phyloP scores from a whole-genome alignment of 495 filamentous ascomycete genomes.

The Aspergillus cristatus region DNA sequence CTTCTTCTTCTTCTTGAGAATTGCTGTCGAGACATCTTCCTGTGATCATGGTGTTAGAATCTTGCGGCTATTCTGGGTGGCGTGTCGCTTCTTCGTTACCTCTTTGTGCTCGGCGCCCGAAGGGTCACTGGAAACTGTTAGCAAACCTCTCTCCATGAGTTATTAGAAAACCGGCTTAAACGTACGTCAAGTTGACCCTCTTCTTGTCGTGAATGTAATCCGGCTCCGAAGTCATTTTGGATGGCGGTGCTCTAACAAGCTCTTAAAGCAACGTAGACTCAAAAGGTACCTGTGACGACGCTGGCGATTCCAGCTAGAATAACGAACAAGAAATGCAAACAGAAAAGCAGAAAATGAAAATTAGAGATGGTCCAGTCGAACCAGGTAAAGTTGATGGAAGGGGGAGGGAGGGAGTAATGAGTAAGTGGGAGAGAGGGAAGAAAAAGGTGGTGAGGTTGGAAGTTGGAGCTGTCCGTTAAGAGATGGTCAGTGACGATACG shows the following conservation, averaged over 20 bases:
- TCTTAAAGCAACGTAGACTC: slow-evolving; percentile 14
- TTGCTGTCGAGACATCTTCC: slow-evolving; percentile 92
- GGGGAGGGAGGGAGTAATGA: slow-evolving; percentile 13
- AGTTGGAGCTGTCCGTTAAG: slow-evolving; percentile 25
- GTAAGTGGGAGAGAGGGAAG: slow-evolving; percentile 8
- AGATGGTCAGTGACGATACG: slow-evolving; percentile 36
- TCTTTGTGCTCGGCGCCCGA: slow-evolving; percentile 84
- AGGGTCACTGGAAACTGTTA: slow-evolving; percentile 58
- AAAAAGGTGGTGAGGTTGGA: slow-evolving; percentile 12
- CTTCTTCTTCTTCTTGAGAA: slow-evolving; percentile 99
- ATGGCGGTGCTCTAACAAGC: slow-evolving; percentile 4
- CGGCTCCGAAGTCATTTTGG: slow-evolving; percentile 59
- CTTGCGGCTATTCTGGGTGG: background rate
- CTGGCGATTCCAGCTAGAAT: slow-evolving; percentile 8
- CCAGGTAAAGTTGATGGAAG: slow-evolving; percentile 18
- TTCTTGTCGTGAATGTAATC: slow-evolving; percentile 68
- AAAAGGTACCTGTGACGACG: slow-evolving; percentile 9
- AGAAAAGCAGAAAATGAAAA: slow-evolving; percentile 2
- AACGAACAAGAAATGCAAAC: background rate
- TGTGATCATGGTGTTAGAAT: slow-evolving; percentile 30
- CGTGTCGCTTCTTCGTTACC: slow-evolving; percentile 39
- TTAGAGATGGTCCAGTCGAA: slow-evolving; percentile 9
- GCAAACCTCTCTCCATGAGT: slow-evolving; percentile 14
- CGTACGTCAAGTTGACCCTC: slow-evolving; percentile 89
- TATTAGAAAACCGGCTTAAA: slow-evolving; percentile 3